phyloP scores from a whole-genome alignment of 1,139 yeast genomes.

The Pichia kudriavzevii region DNA sequence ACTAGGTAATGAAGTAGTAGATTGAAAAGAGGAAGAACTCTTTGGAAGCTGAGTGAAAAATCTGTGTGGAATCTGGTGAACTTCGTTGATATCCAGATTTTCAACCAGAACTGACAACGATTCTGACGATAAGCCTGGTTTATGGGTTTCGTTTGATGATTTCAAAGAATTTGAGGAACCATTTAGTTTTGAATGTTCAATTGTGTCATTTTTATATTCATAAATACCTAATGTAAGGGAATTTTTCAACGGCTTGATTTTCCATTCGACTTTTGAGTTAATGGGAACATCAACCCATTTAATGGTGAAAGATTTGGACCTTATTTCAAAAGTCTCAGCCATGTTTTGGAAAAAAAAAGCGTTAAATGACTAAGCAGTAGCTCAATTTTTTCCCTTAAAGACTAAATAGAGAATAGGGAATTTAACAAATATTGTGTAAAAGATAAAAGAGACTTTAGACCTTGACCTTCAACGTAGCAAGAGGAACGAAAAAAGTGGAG shows the following conservation, averaged over 20 bases:
- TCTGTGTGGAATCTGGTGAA: conserved; percentile 24
- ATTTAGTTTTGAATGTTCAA: not conserved
- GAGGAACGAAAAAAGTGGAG: no score
- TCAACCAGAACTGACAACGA: conserved; percentile 9
- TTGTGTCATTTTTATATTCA: conserved; percentile 35
- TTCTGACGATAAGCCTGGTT: no score
- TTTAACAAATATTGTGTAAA: no score
- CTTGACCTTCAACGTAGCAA: no score
- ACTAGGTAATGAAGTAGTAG: no score
- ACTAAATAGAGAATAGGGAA: not conserved
- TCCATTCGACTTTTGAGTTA: conserved; percentile 64
- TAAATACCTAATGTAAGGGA: conserved; percentile 68
- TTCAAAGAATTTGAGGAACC: conserved; percentile 12
- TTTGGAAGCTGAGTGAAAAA: conserved; percentile 9
- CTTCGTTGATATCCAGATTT: conserved; percentile 22
- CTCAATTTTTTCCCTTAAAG: no score
- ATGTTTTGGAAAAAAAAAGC: no score
- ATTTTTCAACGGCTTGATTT: conserved; percentile 73
- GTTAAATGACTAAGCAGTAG: no score
- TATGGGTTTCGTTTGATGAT: conserved; percentile 13
- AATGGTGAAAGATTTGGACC: conserved; percentile 79
- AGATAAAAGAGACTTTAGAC: no score
- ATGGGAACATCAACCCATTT: conserved; percentile 83
- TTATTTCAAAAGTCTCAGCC: conserved; percentile 79
- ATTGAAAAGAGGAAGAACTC: not conserved